Evolutionary conservation across 2,329 filamentous ascomycete genomes (phyloP).

Genomic region (Blumeria graminis): DNA sequence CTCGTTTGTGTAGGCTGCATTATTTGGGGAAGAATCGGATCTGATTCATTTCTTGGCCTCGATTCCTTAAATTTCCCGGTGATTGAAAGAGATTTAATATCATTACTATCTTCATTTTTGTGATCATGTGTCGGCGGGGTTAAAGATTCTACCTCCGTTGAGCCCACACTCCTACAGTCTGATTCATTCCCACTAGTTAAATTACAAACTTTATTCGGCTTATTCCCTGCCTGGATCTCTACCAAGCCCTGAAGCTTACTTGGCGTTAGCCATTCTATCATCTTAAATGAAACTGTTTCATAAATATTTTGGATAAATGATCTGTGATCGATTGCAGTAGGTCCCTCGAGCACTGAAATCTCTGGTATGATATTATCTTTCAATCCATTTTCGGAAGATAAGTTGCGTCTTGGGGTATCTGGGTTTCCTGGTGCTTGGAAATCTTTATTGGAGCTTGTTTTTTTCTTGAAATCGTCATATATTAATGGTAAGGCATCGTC

Average conservation of each 20-base stretch:
- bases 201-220: neutral
- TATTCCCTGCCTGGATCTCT: constrained; percentile 1
- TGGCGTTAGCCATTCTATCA: constrained; percentile 46
- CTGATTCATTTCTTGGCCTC: too few species aligned
- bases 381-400: constrained; percentile 1
- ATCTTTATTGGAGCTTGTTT: neutral
- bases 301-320: constrained; percentile 42
- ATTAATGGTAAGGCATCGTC: neutral
- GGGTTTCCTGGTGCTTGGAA: neutral
- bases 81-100: too few species aligned
- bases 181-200: neutral
- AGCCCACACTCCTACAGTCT: neutral
- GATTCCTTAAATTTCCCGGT: too few species aligned
- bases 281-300: constrained; percentile 40
- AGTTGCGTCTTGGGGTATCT: neutral
- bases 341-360: constrained; percentile 6
- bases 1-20: too few species aligned
- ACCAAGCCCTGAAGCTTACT: constrained; percentile 16
- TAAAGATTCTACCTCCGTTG: too few species aligned
- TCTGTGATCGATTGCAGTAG: constrained; percentile 27
- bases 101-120: too few species aligned
- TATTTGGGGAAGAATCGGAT: too few species aligned
- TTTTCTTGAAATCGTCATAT: neutral
- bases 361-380: neutral
- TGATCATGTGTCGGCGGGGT: too few species aligned